Evolutionary conservation across 495 filamentous ascomycete species (phyloP), one percentile per base, ranked within the genome.

Genomic region (Copromyces sp.): DNA sequence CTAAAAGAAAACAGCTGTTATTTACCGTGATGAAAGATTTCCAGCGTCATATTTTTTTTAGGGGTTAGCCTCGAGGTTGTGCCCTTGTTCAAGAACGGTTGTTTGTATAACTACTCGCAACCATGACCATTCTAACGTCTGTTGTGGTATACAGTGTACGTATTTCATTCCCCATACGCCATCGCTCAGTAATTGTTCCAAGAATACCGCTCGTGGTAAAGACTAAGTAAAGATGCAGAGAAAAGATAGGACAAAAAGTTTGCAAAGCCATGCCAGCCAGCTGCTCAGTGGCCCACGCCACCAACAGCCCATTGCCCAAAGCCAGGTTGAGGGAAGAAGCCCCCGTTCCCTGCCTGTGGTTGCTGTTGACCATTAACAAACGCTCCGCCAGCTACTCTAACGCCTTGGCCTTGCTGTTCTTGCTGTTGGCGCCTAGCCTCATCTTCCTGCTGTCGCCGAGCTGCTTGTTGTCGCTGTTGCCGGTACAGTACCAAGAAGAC

Each of bases 401-500:
- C 14, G 29, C 53, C 53, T 65, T 69, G 41, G 32, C 65, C 74
- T 12, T 74, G 75, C 59, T 75, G 77, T 35, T 73, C 77, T 68
- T 71, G 75, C 73, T 73, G 80, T 47, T 78, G 79, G 70, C 72
- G 76, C 75, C 77, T 81, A 75, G 71, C 79, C 69, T 75, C 79
- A 71, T 81, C 80, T 70, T 82, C 82, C 76, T 83, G 78, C 29
- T 78, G 76, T 35, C 81, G 77, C 69, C 77, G 79, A 70, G 82
- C 81, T 71, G 81, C 82, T 73, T 89, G 86, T 73, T 93, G 91
- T 37, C 92, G 85, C 76, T 95, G 91, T 71, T 93, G 90, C 39
- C 96, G 86, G 78, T 95, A 94, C 77, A 92, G 94, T 35, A 98
- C 87, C 71, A 98, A 82, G 69, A 92, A 88, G 1, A 91, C 86